phyloP scores from a whole-genome alignment of 768 basidiomycete genomes.

The Lactifluus subvellereus region DNA sequence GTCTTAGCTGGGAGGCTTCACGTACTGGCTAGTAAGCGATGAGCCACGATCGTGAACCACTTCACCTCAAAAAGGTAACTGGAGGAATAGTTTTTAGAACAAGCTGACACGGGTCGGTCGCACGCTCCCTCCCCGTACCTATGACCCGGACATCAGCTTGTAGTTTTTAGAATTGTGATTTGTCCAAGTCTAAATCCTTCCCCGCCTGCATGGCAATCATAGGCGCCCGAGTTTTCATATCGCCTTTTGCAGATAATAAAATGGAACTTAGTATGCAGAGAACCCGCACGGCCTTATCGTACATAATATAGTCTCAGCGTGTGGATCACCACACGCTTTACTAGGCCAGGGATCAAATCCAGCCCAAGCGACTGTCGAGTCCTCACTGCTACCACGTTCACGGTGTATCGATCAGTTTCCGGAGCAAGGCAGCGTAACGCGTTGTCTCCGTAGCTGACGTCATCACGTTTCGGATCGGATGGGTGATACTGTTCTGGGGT shows the following conservation, averaged over 20 bases:
- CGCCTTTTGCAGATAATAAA: conserved; percentile 4
- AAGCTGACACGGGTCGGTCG: no score
- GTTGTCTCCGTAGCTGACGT: no score
- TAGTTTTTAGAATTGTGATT: neutral
- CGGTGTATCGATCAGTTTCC: conserved; percentile 20
- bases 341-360: conserved; percentile 10
- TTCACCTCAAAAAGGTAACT: conserved; percentile 14
- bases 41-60: neutral
- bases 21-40: neutral
- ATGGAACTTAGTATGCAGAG: conserved; percentile 5
- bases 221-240: neutral
- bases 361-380: conserved; percentile 3
- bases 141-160: no score
- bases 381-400: conserved; percentile 22
- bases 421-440: neutral
- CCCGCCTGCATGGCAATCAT: neutral
- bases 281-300: conserved; percentile 16
- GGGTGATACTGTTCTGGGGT: fast-evolving
- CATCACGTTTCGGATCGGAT: no score
- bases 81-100: neutral
- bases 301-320: conserved; percentile 13
- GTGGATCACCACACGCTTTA: conserved; percentile 18
- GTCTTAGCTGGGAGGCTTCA: neutral
- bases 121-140: no score
- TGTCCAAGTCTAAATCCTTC: conserved; percentile 5